A percentile compares a stretch with the other conserved stretches of the same genome.
phyloP scores from a whole-genome alignment of 306 rosid species.

The Malus sylvestris region DNA sequence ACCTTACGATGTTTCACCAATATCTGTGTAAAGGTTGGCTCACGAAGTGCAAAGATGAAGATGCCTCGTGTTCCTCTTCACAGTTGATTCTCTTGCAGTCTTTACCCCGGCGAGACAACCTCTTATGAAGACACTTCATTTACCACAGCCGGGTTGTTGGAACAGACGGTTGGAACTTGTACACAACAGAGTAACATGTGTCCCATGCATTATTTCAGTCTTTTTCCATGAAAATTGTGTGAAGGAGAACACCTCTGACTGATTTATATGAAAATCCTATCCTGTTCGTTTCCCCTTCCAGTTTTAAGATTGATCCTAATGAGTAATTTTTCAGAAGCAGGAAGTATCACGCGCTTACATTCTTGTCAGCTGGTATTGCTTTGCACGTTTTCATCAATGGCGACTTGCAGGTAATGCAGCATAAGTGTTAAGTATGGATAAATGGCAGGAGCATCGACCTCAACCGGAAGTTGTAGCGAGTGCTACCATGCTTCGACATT shows the following conservation, averaged over 20 bases:
- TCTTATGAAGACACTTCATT: slow-evolving; percentile 62
- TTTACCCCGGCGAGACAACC: slow-evolving; percentile 62
- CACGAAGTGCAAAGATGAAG: slow-evolving; percentile 75
- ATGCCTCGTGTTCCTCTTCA: slow-evolving; percentile 83
- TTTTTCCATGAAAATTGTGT: not conserved
- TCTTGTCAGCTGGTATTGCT: slow-evolving; percentile 91
- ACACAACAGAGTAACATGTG: slow-evolving; percentile 68
- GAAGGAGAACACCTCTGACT: not conserved
- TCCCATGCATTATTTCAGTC: not conserved
- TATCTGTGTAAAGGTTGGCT: slow-evolving; percentile 54
- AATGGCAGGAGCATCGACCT: slow-evolving; percentile 78
- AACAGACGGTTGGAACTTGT: slow-evolving; percentile 52
- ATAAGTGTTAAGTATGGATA: slow-evolving; percentile 52
- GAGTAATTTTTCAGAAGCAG: slow-evolving; percentile 69
- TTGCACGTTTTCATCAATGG: slow-evolving; percentile 81
- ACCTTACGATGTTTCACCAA: not conserved
- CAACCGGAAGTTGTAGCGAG: slow-evolving; percentile 69
- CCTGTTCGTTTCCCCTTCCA: slow-evolving; percentile 22
- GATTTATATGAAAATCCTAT: slow-evolving; percentile 3
- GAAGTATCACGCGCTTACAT: slow-evolving; percentile 54
- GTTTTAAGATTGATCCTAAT: slow-evolving; percentile 59
- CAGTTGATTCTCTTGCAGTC: slow-evolving; percentile 76
- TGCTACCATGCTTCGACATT: slow-evolving; percentile 71
- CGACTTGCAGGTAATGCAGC: slow-evolving; percentile 57
- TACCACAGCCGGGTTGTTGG: slow-evolving; percentile 66